Base-by-base conservation (phyloP, 2,329 filamentous ascomycete species). In the Xylariaceae sp. region DNA sequence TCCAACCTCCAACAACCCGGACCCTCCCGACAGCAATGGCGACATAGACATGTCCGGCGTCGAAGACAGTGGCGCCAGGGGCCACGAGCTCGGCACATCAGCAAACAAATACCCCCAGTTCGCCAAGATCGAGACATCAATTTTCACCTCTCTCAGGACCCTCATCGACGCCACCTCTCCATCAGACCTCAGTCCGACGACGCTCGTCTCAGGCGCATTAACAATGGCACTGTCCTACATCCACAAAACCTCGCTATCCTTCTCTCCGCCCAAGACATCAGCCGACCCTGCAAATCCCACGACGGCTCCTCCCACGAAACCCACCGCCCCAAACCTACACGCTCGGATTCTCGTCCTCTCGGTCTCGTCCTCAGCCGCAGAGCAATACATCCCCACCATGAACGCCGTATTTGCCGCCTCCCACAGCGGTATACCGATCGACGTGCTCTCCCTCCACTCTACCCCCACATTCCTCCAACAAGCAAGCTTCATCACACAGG, bases 361-460 rank as follows among this genome's bases (percentile, higher is more conserved):
- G 42, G 90, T 96, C 5, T 95, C 89, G 42, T 90, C 90, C 63
- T 78, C 80, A 39, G 88, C 92, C 61, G 82, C 95, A 0, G 84
- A 90, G 5, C 87, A 97, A 69, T 99, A 99, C 73, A 99, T 99
- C 48, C 87, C 92, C 0, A 94, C 95, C 59, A 99, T 99, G 94
- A 99, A 99, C 72, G 83, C 87, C 61, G 95, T 97, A 53, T 99
- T 99, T 70, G 94, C 94, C 2, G 94, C 92, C 51, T 89, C 95
- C 63, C 85, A 92, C 56, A 80, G 90, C 48, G 82, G 83, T 60
- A 90, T 99, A 56, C 89, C 91, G 19, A 90, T 99, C 62, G 94
- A 99, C 68, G 92, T 96, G 32, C 80, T 95, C 53, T 87, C 95
- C 58, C 77, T 99, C 11, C 83, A 86, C 39, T 90, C 89, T 18